Base-by-base conservation (phyloP, 495 filamentous ascomycete genomes). In the Xylaria castorea region DNA sequence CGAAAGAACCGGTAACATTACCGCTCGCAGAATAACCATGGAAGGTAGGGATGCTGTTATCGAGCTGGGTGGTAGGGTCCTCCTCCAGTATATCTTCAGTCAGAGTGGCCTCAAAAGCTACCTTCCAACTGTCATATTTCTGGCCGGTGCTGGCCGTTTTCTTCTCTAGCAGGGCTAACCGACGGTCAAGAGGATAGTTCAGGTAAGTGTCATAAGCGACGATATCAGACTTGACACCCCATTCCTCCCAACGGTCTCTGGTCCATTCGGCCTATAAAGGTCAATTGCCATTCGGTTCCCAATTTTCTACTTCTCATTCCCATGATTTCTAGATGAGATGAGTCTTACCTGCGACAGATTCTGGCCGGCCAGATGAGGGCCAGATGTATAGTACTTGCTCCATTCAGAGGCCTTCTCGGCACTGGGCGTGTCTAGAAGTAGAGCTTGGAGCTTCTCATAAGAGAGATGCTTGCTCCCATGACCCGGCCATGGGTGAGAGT, bases 1-100 rank as follows among this genome's bases (percentile, higher is more conserved):
- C 92, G 51, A 87, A 83, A 25, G 85, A 80, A 18, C 91, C 95
- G 0, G 94, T 96, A 66, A 95, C 95, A 77, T 98, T 97, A 5
- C 96, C 96, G 66, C 84, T 92, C 5, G 94, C 94, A 9, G 93
- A 97, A 79, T 98, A 98, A 34, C 96, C 96, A 81, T 99, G 94
- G 82, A 99, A 99, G 3, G 92, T 96, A 5, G 97, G 95, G 55
- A 99, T 88, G 38, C 94, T 87, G 72, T 96, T 87, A 18, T 87
- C 80, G 34, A 94, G 80, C 34, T 90, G 85, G 30, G 88, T 93
- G 0, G 95, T 97, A 6, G 87, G 84, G 78, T 98, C 97, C 68
- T 97, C 90, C 0, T 92, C 86, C n/a, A 98, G 83, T 4, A 93
- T 87, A 81, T 97, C 93, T 80, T 99, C 96, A 76, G 93, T 89